These are phyloP conservation scores for Sanghuangporus weigelae DNA, from an alignment of 1,284 basidiomycete species.

Conservation along the genomic window DNA sequence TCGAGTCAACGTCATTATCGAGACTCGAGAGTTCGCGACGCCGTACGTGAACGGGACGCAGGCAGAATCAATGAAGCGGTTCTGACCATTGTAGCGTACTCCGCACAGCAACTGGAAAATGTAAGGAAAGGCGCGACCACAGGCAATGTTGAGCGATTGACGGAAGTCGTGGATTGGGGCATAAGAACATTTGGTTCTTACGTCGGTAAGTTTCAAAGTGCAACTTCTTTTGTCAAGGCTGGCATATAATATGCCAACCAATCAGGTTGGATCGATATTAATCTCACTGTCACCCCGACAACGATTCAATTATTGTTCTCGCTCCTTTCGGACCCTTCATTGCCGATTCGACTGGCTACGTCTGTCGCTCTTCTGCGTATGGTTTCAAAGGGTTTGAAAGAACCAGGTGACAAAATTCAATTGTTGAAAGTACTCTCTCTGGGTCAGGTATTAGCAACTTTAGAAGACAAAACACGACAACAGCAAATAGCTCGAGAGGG, in stretches of 20 bases:
- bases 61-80: slow-evolving; percentile 84
- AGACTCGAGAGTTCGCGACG: slow-evolving; percentile 82
- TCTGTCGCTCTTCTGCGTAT: slow-evolving; percentile 80
- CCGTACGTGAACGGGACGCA: slow-evolving; percentile 88
- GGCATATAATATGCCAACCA: background rate
- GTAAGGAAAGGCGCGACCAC: slow-evolving; percentile 45
- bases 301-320: slow-evolving; percentile 86
- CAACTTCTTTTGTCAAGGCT: background rate
- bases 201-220: slow-evolving; percentile 63
- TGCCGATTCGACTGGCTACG: slow-evolving; percentile 81
- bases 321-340: slow-evolving; percentile 74
- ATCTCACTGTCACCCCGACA: slow-evolving; percentile 87
- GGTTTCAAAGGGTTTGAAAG: slow-evolving; percentile 90
- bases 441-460: slow-evolving; percentile 70
- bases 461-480: slow-evolving; percentile 73
- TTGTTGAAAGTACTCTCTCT: slow-evolving; percentile 88
- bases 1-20: slow-evolving; percentile 65
- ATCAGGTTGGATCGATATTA: slow-evolving; percentile 96
- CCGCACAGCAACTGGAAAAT: slow-evolving; percentile 52
- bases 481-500: slow-evolving; percentile 62
- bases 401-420: slow-evolving; percentile 86
- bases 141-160: slow-evolving; percentile 44
- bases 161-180: slow-evolving; percentile 86
- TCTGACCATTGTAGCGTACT: slow-evolving; percentile 77
- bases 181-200: slow-evolving; percentile 91